Evolutionary conservation across 306 rosid genomes (phyloP).

Genomic region (Prosopis cineraria): DNA sequence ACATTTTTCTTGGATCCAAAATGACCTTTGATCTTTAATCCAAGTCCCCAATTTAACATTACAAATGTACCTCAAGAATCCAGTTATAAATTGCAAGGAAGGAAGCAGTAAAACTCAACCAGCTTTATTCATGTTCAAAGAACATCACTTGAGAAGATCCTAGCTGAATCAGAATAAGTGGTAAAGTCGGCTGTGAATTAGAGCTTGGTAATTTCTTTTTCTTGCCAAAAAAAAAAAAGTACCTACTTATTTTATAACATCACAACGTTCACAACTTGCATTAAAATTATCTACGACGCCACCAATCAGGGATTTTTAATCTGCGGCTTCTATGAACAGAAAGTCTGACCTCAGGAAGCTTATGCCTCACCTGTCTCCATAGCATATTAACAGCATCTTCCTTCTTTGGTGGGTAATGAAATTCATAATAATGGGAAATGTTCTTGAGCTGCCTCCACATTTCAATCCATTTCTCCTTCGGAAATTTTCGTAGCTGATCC

Average conservation of each 20-base stretch:
- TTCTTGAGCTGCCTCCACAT: constrained; percentile 64
- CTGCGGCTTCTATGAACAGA: constrained; percentile 57
- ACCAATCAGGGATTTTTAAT: constrained; percentile 68
- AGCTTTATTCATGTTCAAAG: neutral
- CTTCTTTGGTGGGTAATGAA: constrained; percentile 62
- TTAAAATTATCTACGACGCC: constrained; percentile 53
- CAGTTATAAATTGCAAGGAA: neutral
- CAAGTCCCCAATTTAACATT: neutral
- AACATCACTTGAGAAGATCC: neutral
- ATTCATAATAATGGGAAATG: constrained; percentile 59
- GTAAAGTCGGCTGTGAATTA: neutral
- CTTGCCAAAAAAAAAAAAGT: neutral
- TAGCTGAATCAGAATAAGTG: too few relatives aligned
- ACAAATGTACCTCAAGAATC: neutral
- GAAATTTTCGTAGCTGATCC: constrained; percentile 49
- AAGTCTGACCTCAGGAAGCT: constrained; percentile 57
- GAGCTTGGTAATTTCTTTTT: neutral
- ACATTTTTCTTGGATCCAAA: neutral
- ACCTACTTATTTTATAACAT: neutral
- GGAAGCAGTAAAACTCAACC: neutral
- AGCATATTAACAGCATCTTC: constrained; percentile 74
- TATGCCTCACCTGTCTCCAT: constrained; percentile 76
- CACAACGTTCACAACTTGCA: neutral
- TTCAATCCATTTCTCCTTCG: constrained; percentile 66
- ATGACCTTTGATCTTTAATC: neutral